A percentile compares a stretch with the other conserved stretches of the same genome.
phyloP scores from a whole-genome alignment of 2,329 filamentous ascomycete species.

The Penicillium brevicompactum region DNA sequence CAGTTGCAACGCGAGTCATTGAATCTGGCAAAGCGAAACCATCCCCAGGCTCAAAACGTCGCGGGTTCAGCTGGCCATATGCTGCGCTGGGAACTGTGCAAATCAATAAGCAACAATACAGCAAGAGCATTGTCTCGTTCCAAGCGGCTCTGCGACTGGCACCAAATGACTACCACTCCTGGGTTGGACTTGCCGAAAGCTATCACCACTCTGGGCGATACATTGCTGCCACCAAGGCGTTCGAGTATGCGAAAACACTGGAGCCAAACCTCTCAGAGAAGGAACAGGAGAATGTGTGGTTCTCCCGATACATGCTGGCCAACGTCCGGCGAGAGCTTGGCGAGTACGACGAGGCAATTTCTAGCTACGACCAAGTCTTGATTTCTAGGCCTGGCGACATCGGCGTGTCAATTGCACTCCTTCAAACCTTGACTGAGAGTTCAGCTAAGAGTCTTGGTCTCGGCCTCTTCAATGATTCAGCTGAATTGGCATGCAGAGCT shows the following conservation, averaged over 20 bases:
- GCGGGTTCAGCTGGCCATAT: slow-evolving; percentile 93
- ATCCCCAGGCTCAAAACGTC: slow-evolving; percentile 88
- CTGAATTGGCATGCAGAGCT: slow-evolving; percentile 68
- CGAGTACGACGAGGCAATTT: slow-evolving; percentile 81
- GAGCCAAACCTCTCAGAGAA: slow-evolving; percentile 62
- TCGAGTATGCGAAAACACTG: slow-evolving; percentile 78
- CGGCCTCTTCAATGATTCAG: slow-evolving; percentile 82
- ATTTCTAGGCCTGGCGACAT: slow-evolving; percentile 70
- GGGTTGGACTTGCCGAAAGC: slow-evolving; percentile 94
- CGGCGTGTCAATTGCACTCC: slow-evolving; percentile 81
- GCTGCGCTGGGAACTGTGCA: slow-evolving; percentile 92
- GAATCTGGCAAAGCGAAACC: slow-evolving; percentile 93
- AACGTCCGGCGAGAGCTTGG: slow-evolving; percentile 92
- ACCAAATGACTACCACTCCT: slow-evolving; percentile 89
- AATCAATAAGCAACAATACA: slow-evolving; percentile 89
- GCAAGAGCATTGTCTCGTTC: slow-evolving; percentile 87
- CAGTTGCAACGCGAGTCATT: slow-evolving; percentile 85
- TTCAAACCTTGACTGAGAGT: slow-evolving; percentile 85
- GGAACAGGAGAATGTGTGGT: slow-evolving; percentile 76
- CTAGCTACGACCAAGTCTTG: slow-evolving; percentile 74
- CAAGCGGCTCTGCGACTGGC: slow-evolving; percentile 82
- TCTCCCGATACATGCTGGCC: slow-evolving; percentile 93
- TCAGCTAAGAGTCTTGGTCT: slow-evolving; percentile 76
- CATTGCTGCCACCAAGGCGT: slow-evolving; percentile 90
- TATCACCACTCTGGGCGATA: slow-evolving; percentile 93